phyloP scores from a whole-genome alignment of 495 filamentous ascomycete genomes.

The Xylaria sp. region DNA sequence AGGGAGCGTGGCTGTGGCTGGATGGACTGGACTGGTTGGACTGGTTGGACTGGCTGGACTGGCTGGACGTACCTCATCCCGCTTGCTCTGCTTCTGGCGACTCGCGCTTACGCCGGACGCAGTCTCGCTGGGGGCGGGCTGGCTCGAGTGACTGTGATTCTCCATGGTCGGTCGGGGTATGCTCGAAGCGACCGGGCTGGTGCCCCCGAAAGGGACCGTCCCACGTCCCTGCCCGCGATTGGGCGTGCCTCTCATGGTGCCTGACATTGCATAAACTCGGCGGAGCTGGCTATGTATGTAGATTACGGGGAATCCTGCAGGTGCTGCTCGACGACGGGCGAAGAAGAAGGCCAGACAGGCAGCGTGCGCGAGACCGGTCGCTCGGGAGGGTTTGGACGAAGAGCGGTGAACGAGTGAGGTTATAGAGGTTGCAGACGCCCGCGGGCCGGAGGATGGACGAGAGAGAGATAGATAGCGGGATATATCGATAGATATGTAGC shows the following conservation, averaged over 20 bases:
- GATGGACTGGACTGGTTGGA: too few relatives aligned
- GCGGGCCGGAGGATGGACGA: background rate
- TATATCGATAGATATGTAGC: too few relatives aligned
- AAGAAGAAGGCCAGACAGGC: background rate
- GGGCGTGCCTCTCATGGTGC: conserved; percentile 67
- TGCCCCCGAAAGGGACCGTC: conserved; percentile 68
- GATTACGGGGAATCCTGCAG: conserved; percentile 15
- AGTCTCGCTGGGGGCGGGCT: conserved; percentile 63
- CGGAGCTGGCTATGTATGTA: conserved; percentile 18
- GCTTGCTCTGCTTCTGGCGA: conserved; percentile 91
- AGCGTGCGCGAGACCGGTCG: background rate
- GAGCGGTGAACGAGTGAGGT: background rate
- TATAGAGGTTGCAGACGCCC: background rate
- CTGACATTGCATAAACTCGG: conserved; percentile 36
- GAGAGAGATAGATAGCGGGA: background rate
- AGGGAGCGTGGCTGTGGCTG: background rate
- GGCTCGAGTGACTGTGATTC: conserved; percentile 53
- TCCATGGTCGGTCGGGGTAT: conserved; percentile 89
- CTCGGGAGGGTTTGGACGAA: background rate
- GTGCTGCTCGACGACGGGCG: conserved; percentile 13
- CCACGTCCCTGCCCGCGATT: conserved; percentile 66
- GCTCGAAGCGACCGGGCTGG: conserved; percentile 69
- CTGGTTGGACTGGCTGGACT: too few relatives aligned
- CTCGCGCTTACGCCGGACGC: conserved; percentile 83
- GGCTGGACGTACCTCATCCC: conserved; percentile 88